Conservation (phyloP, 345 rosid species). For the Clausena lansium region DNA sequence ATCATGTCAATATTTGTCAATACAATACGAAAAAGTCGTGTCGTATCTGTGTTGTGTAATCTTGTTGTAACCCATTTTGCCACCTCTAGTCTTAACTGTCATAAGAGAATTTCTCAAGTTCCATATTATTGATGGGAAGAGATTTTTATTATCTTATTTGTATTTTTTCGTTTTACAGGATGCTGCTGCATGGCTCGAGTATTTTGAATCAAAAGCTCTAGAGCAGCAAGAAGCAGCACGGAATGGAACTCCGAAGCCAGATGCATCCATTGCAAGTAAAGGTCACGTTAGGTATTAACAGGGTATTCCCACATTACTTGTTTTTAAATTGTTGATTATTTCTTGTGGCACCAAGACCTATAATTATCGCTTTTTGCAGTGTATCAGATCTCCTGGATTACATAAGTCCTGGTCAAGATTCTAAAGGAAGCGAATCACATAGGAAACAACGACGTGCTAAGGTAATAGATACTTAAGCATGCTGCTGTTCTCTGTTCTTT, state of each 20-base stretch:
- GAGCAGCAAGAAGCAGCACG: conserved; percentile 73
- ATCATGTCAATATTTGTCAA: too few relatives aligned
- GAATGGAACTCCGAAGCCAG: conserved; percentile 67
- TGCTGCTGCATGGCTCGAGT: conserved; percentile 79
- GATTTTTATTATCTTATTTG: too few relatives aligned
- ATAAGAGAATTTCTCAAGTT: background rate
- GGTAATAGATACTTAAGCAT: conserved; percentile 29
- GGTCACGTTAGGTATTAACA: conserved; percentile 72
- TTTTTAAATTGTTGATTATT: conserved; percentile 11
- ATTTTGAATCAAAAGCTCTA: conserved; percentile 62
- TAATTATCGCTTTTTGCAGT: conserved; percentile 38
- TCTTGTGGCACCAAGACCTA: conserved; percentile 24
- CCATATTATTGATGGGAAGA: background rate
- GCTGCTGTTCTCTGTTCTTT: background rate
- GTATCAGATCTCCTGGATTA: conserved; percentile 70
- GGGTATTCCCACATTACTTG: conserved; percentile 50
- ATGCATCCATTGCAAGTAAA: conserved; percentile 69
- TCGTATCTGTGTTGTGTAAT: too few relatives aligned
- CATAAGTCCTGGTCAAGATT: conserved; percentile 60
- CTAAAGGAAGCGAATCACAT: conserved; percentile 41
- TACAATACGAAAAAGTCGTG: too few relatives aligned
- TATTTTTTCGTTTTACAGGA: conserved; percentile 41
- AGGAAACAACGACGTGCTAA: conserved; percentile 60
- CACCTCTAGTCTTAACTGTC: background rate
- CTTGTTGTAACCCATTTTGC: too few relatives aligned